A percentile compares a stretch with the other conserved stretches of the same genome.
These are phyloP conservation scores for Quercus robur DNA, from an alignment of 306 rosid genomes.

Conservation along the genomic window DNA sequence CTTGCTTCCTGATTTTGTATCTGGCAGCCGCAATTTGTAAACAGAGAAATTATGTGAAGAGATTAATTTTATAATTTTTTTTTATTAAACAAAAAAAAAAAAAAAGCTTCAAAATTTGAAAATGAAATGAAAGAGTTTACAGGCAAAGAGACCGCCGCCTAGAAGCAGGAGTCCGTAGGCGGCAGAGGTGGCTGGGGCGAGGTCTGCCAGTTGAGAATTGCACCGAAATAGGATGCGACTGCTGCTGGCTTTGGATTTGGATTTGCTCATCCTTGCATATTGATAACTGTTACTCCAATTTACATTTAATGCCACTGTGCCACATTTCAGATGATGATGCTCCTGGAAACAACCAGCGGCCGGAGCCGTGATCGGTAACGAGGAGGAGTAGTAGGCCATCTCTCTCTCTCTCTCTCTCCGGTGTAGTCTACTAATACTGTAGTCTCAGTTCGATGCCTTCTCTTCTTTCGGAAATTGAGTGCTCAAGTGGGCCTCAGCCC, in stretches of 20 bases:
- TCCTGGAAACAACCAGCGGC: neutral
- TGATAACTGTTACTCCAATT: neutral
- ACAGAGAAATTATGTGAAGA: neutral
- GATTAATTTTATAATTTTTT: neutral
- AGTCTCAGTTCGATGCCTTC: too few species aligned
- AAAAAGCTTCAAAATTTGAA: too few species aligned
- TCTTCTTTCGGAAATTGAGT: too few species aligned
- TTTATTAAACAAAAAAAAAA: too few species aligned
- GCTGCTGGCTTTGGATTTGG: neutral
- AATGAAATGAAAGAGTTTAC: neutral
- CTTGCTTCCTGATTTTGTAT: constrained; percentile 27
- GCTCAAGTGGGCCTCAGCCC: too few species aligned
- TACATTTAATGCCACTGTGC: neutral
- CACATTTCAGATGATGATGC: neutral
- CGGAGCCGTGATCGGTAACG: neutral
- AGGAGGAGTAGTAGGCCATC: neutral
- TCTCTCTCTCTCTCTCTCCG: neutral
- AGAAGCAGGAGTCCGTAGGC: constrained; percentile 22
- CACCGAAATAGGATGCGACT: neutral
- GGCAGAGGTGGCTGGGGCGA: constrained; percentile 13
- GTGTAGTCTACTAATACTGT: too few species aligned
- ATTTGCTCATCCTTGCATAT: neutral
- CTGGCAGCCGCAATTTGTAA: neutral
- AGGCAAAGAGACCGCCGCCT: constrained; percentile 27
- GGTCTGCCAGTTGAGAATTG: constrained; percentile 10